phyloP scores from a whole-genome alignment of 176 grass and related monocot genomes.

The Zea mays region DNA sequence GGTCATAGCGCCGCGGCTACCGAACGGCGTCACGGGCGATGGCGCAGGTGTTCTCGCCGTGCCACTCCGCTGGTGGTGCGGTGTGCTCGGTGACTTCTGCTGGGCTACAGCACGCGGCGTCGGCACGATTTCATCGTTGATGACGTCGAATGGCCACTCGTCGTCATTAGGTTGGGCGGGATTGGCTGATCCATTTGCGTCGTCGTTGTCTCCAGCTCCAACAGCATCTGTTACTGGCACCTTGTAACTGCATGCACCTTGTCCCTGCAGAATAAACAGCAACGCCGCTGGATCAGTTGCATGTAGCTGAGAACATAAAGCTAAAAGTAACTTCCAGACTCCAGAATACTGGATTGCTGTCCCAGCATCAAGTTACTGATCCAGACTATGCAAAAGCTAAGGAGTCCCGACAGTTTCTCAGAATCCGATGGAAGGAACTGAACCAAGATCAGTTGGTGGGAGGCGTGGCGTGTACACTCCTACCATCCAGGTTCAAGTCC shows the following conservation, averaged over 20 bases:
- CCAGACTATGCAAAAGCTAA: neutral
- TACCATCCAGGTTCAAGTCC: neutral
- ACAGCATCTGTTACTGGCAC: conserved; percentile 8
- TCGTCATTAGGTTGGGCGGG: conserved; percentile 2
- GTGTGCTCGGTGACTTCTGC: conserved; percentile 4
- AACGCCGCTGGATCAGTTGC: neutral
- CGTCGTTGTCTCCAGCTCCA: neutral
- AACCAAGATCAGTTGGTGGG: neutral
- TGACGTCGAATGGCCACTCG: conserved; percentile 34
- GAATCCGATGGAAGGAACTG: neutral
- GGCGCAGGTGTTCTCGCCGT: conserved; percentile 10
- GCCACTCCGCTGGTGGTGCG: neutral
- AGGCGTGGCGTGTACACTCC: neutral
- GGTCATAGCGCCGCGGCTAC: neutral
- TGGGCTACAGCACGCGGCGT: neutral
- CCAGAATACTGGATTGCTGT: neutral
- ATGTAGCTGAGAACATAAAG: neutral
- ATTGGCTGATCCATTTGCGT: conserved; percentile 17
- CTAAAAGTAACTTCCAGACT: neutral
- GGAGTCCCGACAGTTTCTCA: neutral
- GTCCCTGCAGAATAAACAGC: conserved; percentile 45
- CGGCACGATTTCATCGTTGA: conserved; percentile 13
- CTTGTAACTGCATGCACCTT: conserved; percentile 47
- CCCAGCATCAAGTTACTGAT: neutral
- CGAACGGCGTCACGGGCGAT: neutral